Evolutionary conservation across 2,329 filamentous ascomycete genomes (phyloP), one percentile per base, ranked within the genome.

Genomic region (Pseudogymnoascus sp.): DNA sequence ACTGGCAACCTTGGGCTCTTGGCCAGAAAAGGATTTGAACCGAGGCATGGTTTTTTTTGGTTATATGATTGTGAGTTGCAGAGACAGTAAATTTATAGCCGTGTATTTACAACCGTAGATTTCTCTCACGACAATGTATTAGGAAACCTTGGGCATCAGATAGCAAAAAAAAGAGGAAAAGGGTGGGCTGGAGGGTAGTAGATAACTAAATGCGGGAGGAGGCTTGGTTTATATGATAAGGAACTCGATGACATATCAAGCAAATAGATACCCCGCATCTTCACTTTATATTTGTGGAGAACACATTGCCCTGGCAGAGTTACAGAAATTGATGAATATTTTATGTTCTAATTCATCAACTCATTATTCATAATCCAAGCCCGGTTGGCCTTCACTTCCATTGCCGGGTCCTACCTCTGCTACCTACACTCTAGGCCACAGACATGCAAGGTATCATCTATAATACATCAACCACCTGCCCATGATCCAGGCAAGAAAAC

Each of bases 121-220:
- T 52, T 52, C 25, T 16, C 25, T n/a, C 6, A 25, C 42, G 49
- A 33, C 25, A 55, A 30, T 33, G 16, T 55, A 33, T 33, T 55
- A 22, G 28, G 5, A 55, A 8, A 33, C 4, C 16, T 35, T 55
- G 49, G 49, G 5, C 14, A 55, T 55, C n/a, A 30, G 30, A 19
- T 1, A 22, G 28, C 14, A 16, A 25, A 52, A 33, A 33, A 55
- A 22, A 55, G 28, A 55, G 11, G n/a, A 3, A 55, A 55, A 7
- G 14, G 22, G 28, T 30, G 22, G 49, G 12, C n/a, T 6, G 9
- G 28, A 35, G 11, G 28, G 28, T 14, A 4, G 28, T 55, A 35
- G 28, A 55, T 55, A 55, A 55, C 49, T 55, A 55, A 55, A 19
- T 22, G 49, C 49, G 49, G 49, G 49, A 55, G 16, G 49, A 55